Percentiles rank a stretch among this genome's conserved stretches.
Evolutionary conservation across 345 rosid species (phyloP).

Genomic region (Camelina neglecta): DNA sequence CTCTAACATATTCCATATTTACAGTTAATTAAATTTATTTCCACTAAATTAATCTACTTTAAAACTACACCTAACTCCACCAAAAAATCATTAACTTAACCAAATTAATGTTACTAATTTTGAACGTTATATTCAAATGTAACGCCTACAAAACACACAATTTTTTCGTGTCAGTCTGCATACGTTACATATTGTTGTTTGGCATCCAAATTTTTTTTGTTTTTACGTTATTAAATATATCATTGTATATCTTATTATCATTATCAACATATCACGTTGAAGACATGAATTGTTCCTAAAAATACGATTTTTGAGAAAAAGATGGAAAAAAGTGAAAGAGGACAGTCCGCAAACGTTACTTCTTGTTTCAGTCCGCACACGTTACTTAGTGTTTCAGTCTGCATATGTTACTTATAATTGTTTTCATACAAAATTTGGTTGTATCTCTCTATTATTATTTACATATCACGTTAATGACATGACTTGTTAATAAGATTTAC

Average conservation of each 20-base stretch:
- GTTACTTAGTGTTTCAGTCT: neutral
- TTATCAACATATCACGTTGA: neutral
- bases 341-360: neutral
- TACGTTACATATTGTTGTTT: neutral
- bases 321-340: neutral
- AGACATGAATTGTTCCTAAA: neutral
- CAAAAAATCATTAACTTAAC: neutral
- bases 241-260: neutral
- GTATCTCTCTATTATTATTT: neutral
- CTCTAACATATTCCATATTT: neutral
- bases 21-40: neutral
- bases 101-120: neutral
- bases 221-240: neutral
- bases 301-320: neutral
- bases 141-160: neutral
- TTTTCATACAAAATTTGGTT: neutral
- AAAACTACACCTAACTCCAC: neutral
- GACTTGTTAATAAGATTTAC: neutral
- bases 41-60: neutral
- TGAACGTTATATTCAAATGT: neutral
- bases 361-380: neutral
- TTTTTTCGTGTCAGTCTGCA: neutral
- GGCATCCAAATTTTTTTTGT: neutral
- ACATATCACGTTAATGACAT: neutral
- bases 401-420: neutral